A percentile compares a stretch with the other conserved stretches of the same genome.
These are phyloP conservation scores for Fraxinus anomala DNA, from an alignment of 257 asterid species.

Conservation along the genomic window DNA sequence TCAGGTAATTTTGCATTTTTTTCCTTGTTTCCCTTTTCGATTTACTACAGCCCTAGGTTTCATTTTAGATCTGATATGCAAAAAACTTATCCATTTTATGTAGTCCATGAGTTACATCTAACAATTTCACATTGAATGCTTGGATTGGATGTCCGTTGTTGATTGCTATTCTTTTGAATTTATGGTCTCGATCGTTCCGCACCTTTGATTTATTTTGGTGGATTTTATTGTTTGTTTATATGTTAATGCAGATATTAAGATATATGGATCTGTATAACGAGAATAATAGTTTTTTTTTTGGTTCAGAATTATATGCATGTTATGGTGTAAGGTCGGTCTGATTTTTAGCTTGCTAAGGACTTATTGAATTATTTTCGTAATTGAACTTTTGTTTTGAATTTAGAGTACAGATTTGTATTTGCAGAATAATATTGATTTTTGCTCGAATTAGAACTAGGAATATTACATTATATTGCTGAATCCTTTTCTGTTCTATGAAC, in stretches of 20 bases:
- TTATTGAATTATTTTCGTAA: not conserved
- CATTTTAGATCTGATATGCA: not conserved
- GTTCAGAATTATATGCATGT: constrained; percentile 17
- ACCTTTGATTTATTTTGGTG: not conserved
- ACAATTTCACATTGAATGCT: not conserved
- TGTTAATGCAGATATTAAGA: not conserved
- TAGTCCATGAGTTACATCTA: not conserved
- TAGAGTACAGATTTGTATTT: not conserved
- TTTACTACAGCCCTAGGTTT: not conserved
- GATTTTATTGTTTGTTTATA: constrained; percentile 3
- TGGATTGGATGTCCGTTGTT: not conserved
- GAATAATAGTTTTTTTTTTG: constrained; percentile 11
- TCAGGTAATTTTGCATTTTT: not conserved
- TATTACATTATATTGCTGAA: too few relatives aligned
- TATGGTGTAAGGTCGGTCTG: not conserved
- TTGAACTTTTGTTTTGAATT: not conserved
- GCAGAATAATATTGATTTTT: not conserved
- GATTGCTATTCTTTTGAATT: not conserved
- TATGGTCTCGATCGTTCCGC: not conserved
- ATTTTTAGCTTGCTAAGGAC: constrained; percentile 14
- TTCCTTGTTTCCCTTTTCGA: not conserved
- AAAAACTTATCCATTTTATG: not conserved
- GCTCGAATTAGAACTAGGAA: not conserved
- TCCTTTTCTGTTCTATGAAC: not conserved
- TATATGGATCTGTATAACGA: constrained; percentile 28